A percentile compares a stretch with the other conserved stretches of the same genome.
Conservation (phyloP, 179 eudicot genomes). For the Silene noctiflora region DNA sequence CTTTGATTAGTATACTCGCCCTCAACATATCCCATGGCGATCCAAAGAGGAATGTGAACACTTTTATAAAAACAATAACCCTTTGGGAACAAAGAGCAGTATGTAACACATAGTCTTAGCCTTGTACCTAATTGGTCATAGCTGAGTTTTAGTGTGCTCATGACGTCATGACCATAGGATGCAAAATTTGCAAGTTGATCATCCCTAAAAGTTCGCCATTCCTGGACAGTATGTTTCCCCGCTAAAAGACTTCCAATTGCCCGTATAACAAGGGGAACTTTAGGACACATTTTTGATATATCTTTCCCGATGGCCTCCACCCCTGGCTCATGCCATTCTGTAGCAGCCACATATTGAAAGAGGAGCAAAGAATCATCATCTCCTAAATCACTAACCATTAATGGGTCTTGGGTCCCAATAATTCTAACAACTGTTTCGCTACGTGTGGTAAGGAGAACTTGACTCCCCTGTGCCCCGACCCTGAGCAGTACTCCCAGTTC, state of each 20-base stretch:
- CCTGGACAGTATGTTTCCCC: neutral
- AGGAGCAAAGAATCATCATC: slow-evolving; percentile 14
- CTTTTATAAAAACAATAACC: rapidly evolving
- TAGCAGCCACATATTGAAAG: neutral
- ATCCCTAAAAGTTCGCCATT: slow-evolving; percentile 18
- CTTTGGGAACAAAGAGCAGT: slow-evolving; percentile 21
- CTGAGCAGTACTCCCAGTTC: neutral
- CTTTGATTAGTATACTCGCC: neutral
- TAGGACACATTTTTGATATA: slow-evolving; percentile 5
- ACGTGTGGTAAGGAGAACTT: slow-evolving; percentile 22
- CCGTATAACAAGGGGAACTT: slow-evolving; percentile 21
- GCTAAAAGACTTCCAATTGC: slow-evolving; percentile 9
- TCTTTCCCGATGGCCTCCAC: slow-evolving; percentile 2
- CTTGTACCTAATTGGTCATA: slow-evolving; percentile 11
- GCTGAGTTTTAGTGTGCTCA: slow-evolving; percentile 10
- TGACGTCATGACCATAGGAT: slow-evolving; percentile 4
- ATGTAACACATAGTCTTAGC: slow-evolving; percentile 14
- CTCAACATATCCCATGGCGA: slow-evolving; percentile 12
- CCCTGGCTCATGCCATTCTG: neutral
- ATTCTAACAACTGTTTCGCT: neutral
- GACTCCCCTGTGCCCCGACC: slow-evolving; percentile 7
- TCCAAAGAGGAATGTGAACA: neutral
- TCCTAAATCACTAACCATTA: neutral
- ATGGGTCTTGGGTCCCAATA: neutral
- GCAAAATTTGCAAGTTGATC: neutral